Conservation (phyloP, 2,329 filamentous ascomycete genomes). For the Tolypocladium pustulatum region DNA sequence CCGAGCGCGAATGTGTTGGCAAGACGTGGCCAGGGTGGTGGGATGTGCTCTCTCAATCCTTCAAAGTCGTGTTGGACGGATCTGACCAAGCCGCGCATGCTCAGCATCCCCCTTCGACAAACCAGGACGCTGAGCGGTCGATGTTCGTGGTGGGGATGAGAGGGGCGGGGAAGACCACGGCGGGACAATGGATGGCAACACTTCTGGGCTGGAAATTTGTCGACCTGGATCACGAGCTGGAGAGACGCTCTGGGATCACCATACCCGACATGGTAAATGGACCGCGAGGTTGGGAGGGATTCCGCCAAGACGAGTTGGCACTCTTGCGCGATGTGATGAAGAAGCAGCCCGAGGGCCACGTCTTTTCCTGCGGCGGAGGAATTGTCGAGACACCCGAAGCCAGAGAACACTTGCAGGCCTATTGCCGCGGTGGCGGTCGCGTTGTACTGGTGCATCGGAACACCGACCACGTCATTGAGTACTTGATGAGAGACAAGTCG, state of each 20-base stretch:
- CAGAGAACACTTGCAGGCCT: slow-evolving; percentile 62
- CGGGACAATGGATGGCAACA: slow-evolving; percentile 73
- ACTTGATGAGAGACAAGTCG: slow-evolving; percentile 78
- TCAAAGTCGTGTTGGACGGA: slow-evolving; percentile 67
- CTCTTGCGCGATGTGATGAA: slow-evolving; percentile 64
- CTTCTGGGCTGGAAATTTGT: slow-evolving; percentile 67
- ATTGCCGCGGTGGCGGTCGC: slow-evolving; percentile 65
- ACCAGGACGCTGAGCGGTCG: slow-evolving; percentile 40
- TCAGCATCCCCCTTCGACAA: slow-evolving; percentile 5
- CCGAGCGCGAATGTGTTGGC: slow-evolving; percentile 84
- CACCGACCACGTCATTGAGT: slow-evolving; percentile 79
- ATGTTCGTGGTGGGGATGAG: slow-evolving; percentile 97
- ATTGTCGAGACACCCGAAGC: slow-evolving; percentile 80
- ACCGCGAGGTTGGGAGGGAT: slow-evolving; percentile 72
- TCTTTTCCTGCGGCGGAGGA: slow-evolving; percentile 91
- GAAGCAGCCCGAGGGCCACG: slow-evolving; percentile 62
- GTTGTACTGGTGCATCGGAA: slow-evolving; percentile 84
- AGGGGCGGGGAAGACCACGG: slow-evolving; percentile 91
- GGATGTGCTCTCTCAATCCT: slow-evolving; percentile 74
- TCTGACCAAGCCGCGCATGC: slow-evolving; percentile 40
- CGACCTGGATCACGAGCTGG: slow-evolving; percentile 82
- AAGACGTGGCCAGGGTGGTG: slow-evolving; percentile 99
- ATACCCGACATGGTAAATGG: slow-evolving; percentile 79
- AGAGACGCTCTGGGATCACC: slow-evolving; percentile 58
- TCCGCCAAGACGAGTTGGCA: slow-evolving; percentile 67